Evolutionary conservation across 257 asterid genomes (phyloP).

Genomic region (Nicotiana obtusifolia): DNA sequence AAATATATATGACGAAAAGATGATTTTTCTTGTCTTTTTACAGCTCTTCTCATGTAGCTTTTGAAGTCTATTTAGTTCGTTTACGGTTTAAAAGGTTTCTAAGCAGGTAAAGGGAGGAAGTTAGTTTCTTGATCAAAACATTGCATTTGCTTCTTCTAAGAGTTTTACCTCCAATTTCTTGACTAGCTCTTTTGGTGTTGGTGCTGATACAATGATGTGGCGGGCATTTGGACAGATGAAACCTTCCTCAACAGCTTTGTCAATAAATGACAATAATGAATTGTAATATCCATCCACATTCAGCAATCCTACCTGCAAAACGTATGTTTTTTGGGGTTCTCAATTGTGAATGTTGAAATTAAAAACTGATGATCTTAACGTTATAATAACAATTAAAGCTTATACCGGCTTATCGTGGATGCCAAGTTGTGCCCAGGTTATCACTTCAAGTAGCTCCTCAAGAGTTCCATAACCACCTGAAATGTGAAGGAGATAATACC

Average conservation of each 20-base stretch:
- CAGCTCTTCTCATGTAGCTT: not conserved
- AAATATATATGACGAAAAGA: no score
- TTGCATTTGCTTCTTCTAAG: not conserved
- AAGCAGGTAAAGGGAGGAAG: no score
- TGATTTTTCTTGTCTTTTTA: no score
- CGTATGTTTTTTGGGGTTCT: not conserved
- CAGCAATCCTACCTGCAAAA: constrained; percentile 80
- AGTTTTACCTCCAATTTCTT: constrained; percentile 71
- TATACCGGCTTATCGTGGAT: constrained; percentile 94
- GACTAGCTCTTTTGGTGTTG: constrained; percentile 74
- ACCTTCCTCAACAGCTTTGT: constrained; percentile 92
- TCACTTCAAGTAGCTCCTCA: constrained; percentile 93
- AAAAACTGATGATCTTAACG: not conserved
- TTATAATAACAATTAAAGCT: not conserved
- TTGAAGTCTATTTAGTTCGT: not conserved
- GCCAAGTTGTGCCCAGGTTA: constrained; percentile 99
- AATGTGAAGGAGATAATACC: not conserved
- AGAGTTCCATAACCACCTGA: constrained; percentile 98
- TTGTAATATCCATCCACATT: constrained; percentile 91
- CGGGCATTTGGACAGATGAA: constrained; percentile 84
- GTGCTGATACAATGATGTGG: constrained; percentile 82
- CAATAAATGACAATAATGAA: constrained; percentile 71
- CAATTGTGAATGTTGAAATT: not conserved
- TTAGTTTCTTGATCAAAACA: not conserved
- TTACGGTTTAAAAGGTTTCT: not conserved